Conservation (phyloP, 177 flowering plant genomes). For the Vitis hybrid region DNA sequence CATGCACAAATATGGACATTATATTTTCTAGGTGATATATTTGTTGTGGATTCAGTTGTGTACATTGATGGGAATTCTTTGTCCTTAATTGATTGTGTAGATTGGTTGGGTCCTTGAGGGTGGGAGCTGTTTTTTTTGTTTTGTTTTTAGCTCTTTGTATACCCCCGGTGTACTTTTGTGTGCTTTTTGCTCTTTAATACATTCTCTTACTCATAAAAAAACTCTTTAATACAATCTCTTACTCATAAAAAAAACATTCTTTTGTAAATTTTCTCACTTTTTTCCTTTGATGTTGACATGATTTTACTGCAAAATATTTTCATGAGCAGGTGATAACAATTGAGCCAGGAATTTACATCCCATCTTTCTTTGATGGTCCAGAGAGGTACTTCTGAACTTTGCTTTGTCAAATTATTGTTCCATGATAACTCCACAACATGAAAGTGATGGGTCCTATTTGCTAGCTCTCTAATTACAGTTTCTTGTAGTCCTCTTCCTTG, state of each 20-base stretch:
- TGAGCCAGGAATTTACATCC: constrained; percentile 94
- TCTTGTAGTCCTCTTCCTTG: neutral
- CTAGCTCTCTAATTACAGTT: neutral
- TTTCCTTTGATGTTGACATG: neutral
- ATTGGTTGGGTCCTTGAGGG: too few relatives aligned
- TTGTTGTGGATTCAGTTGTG: too few relatives aligned
- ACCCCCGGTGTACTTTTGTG: too few relatives aligned
- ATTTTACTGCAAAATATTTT: neutral
- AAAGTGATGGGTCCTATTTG: neutral
- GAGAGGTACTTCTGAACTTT: constrained; percentile 52
- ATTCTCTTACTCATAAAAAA: too few relatives aligned
- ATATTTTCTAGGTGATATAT: too few relatives aligned
- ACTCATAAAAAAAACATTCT: too few relatives aligned
- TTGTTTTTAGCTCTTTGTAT: neutral
- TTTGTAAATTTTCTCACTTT: neutral
- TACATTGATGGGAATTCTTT: too few relatives aligned
- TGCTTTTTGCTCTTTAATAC: too few relatives aligned
- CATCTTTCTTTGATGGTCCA: constrained; percentile 54
- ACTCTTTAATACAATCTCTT: too few relatives aligned
- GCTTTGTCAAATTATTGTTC: neutral
- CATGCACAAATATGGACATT: too few relatives aligned
- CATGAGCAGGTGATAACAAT: constrained; percentile 79
- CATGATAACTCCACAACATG: neutral
- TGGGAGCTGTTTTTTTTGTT: neutral
- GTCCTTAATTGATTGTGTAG: too few relatives aligned